Conservation (phyloP, 345 rosid genomes). For the Pugionium dolabratum region DNA sequence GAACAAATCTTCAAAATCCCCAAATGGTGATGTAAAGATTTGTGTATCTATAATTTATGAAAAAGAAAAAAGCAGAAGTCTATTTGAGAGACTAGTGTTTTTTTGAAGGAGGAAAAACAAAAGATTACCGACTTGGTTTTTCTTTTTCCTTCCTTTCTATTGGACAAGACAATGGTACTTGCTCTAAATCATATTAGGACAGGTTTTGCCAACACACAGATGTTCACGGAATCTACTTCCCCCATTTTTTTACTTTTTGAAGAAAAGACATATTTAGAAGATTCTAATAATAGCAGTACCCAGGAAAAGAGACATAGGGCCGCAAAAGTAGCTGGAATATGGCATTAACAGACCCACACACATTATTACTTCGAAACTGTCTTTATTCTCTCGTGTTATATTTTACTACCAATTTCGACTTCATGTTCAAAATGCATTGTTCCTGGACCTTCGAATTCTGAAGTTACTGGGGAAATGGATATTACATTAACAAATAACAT, state of each 20-base stretch:
- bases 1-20: conserved; percentile 7
- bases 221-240: conserved; percentile 33
- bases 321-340: conserved; percentile 23
- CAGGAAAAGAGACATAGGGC: conserved; percentile 1
- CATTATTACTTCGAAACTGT: neutral
- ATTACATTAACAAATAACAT: too few relatives aligned
- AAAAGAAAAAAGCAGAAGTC: neutral
- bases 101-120: conserved; percentile 21
- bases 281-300: conserved; percentile 21
- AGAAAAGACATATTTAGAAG: conserved; percentile 18
- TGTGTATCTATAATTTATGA: neutral
- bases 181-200: conserved; percentile 19
- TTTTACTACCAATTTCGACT: conserved; percentile 6
- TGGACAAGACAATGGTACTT: neutral
- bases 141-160: conserved; percentile 2
- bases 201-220: conserved; percentile 25
- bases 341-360: neutral
- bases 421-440: too few relatives aligned
- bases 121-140: conserved; percentile 22
- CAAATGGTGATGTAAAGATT: neutral
- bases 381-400: neutral
- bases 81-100: neutral
- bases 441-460: too few relatives aligned
- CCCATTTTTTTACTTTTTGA: neutral
- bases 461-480: too few relatives aligned